Evolutionary conservation across 2,329 filamentous ascomycete genomes (phyloP).

Genomic region (Cladophialophora immunda): DNA sequence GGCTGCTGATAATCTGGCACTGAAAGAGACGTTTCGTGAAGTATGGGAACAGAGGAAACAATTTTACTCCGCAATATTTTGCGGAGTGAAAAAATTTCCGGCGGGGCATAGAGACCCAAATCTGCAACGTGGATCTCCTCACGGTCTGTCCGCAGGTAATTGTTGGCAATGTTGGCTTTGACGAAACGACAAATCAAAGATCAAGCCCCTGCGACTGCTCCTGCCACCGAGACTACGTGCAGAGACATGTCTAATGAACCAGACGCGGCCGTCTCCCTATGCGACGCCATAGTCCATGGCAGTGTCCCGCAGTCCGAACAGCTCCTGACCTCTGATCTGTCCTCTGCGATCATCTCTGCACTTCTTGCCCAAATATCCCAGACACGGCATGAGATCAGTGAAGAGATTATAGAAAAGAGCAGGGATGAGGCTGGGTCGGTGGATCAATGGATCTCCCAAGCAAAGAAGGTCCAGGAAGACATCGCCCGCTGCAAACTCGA

Average conservation of each 20-base stretch:
- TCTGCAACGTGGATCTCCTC: neutral
- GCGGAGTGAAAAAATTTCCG: conserved; percentile 27
- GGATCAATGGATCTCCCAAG: conserved; percentile 84
- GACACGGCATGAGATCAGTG: conserved; percentile 58
- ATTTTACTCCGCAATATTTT: conserved; percentile 7
- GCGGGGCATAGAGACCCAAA: conserved; percentile 34
- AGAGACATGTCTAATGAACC: conserved; percentile 29
- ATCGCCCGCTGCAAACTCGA: conserved; percentile 81
- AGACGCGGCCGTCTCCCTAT: conserved; percentile 19
- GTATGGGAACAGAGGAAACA: neutral
- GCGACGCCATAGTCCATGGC: conserved; percentile 50
- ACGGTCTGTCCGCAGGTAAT: neutral
- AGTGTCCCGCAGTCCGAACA: conserved; percentile 66
- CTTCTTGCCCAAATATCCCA: conserved; percentile 61
- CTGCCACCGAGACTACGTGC: neutral
- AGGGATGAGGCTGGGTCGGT: conserved; percentile 80
- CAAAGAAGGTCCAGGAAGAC: conserved; percentile 83
- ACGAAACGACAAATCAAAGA: neutral
- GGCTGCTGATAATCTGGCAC: neutral
- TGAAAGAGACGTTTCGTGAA: neutral
- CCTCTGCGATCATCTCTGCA: conserved; percentile 57
- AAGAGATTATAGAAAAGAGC: conserved; percentile 79
- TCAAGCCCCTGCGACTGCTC: neutral
- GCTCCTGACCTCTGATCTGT: conserved; percentile 62
- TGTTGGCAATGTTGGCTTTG: neutral